Percentiles rank a stretch among this genome's conserved stretches.
Evolutionary conservation across 768 basidiomycete genomes (phyloP).

Genomic region (Lactarius evosmus): DNA sequence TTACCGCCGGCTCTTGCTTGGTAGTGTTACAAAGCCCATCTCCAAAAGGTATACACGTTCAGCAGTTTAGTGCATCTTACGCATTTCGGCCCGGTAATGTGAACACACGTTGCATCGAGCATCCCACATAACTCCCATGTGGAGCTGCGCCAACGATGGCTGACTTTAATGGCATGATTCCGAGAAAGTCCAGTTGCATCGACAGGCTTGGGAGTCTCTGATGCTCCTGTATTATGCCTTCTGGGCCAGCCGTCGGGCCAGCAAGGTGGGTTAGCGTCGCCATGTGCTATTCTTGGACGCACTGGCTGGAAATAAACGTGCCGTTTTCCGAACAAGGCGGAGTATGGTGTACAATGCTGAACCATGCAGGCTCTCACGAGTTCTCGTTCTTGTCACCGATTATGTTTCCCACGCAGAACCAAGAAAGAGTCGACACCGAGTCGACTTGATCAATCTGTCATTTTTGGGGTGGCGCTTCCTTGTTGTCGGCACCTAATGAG

Average conservation of each 20-base stretch:
- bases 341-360: not conserved
- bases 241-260: not conserved
- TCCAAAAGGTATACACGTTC: not conserved
- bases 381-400: not conserved
- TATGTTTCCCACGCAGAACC: conserved; percentile 9
- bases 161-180: not conserved
- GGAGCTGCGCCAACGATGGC: not conserved
- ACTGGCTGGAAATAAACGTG: conserved; percentile 6
- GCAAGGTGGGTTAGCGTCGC: not conserved
- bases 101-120: conserved; percentile 1
- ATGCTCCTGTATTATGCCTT: conserved; percentile 3
- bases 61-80: not conserved
- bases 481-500: not conserved
- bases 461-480: not conserved
- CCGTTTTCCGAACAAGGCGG: not conserved
- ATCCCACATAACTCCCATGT: conserved; percentile 5
- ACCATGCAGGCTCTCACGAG: not conserved
- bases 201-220: too few species aligned
- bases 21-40: not conserved
- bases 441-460: not conserved
- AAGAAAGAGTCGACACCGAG: not conserved
- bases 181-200: not conserved
- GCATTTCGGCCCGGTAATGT: conserved; percentile 12
- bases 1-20: not conserved
- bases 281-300: not conserved